Percentiles rank a stretch among this genome's conserved stretches.
These are phyloP conservation scores for Fusarium nodosum DNA, from an alignment of 2,329 filamentous ascomycete genomes.

Conservation along the genomic window DNA sequence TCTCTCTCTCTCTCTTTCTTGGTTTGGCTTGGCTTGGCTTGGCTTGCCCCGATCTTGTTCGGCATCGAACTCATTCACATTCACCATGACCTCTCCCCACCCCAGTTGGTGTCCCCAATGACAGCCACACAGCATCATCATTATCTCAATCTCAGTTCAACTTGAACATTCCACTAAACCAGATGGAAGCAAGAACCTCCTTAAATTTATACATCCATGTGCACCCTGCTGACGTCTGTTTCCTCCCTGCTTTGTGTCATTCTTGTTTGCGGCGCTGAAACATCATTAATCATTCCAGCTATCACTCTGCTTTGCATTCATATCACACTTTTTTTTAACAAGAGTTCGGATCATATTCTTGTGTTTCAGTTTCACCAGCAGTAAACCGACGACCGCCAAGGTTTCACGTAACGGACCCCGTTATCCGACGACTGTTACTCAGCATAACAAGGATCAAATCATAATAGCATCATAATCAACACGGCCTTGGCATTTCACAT, in stretches of 20 bases:
- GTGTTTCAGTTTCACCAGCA: slow-evolving; percentile 3
- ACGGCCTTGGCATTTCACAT: neutral
- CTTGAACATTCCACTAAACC: slow-evolving; percentile 16
- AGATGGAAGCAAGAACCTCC: slow-evolving; percentile 18
- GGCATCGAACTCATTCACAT: neutral
- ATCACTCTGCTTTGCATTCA: neutral
- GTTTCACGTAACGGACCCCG: neutral
- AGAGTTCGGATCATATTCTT: neutral
- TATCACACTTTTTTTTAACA: neutral
- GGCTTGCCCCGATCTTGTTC: neutral
- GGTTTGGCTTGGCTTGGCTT: neutral
- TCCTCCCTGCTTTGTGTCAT: neutral
- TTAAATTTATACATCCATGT: neutral
- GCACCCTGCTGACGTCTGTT: neutral
- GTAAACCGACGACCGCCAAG: neutral
- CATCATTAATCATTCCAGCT: neutral
- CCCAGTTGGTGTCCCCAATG: slow-evolving; percentile 18
- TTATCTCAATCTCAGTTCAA: slow-evolving; percentile 8
- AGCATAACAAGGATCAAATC: neutral
- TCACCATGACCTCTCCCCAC: slow-evolving; percentile 2
- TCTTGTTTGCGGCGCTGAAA: neutral
- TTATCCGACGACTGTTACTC: neutral
- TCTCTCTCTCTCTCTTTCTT: neutral
- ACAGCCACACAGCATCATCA: slow-evolving; percentile 38
- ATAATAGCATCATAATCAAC: neutral